Base-by-base conservation (phyloP, 1,284 basidiomycete species). In the Malassezia obtusa region DNA sequence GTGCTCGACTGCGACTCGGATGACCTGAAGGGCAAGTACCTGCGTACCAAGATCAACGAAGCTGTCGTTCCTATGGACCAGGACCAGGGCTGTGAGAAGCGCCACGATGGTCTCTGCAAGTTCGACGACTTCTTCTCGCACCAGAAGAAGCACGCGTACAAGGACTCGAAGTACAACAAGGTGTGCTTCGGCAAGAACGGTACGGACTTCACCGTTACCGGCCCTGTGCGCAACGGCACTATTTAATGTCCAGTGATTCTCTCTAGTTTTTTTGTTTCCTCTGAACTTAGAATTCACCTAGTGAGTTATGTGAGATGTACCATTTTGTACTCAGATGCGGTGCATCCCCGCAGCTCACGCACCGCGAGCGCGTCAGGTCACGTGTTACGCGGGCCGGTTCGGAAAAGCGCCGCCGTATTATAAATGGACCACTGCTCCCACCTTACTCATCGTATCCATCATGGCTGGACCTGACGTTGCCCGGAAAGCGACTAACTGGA, bases 1-100 rank as follows among this genome's bases (percentile, higher is more conserved):
- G 60, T 73, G 12, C 38, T 66, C 44, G 59, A 65, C 21, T 68
- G 63, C 31, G 33, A 25, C 14, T n/a, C 14, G 4, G 26, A 25
- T 33, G 21, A 45, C 1, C 26, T 44, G n/a, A 22, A 37, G 6
- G 76, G 71, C 1, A 15, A 17, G n/a, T 85, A 87, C 63, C 83
- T 89, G 59, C 83, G 87, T 4, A 78, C 86, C 49, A 80, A 86
- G 67, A 81, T 89, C 73, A 92, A 92, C 76, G 89, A 72, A 36
- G 69, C 69, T 0, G 54, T 71, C 15, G 39, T 72, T 2, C 66
- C 90, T 0, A 78, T 92, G 38, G 84, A 83, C 2, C 81, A 83
- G 31, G 90, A 87, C 63, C 81, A 84, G 12, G 82, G 81, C 0
- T 74, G 80, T 62, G 78, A 64, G 14, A 58, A 75, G 10, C 75